Percentiles rank a stretch among this genome's conserved stretches.
These are phyloP conservation scores for Septoria linicola DNA, from an alignment of 2,329 filamentous ascomycete genomes.

Conservation along the genomic window DNA sequence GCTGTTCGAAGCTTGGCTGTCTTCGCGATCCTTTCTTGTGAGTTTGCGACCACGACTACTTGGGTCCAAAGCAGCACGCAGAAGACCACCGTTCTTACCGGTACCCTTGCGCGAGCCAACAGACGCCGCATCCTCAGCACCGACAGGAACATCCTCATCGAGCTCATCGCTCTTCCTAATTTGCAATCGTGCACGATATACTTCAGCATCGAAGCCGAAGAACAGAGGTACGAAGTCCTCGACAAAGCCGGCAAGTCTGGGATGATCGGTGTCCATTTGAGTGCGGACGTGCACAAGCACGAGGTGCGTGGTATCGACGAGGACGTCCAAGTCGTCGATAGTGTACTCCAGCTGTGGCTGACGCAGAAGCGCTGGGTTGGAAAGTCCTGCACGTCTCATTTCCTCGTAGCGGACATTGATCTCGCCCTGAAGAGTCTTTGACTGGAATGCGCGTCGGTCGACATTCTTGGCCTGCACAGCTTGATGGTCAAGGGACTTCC, in stretches of 20 bases:
- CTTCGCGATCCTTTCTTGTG: slow-evolving; percentile 72
- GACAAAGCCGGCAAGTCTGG: slow-evolving; percentile 48
- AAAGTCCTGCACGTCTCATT: slow-evolving; percentile 63
- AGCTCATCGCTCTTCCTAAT: slow-evolving; percentile 61
- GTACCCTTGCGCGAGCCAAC: slow-evolving; percentile 60
- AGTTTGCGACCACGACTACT: slow-evolving; percentile 72
- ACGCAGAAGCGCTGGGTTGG: slow-evolving; percentile 31
- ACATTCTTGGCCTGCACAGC: slow-evolving; percentile 82
- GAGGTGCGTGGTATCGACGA: slow-evolving; percentile 50
- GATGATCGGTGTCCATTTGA: slow-evolving; percentile 44
- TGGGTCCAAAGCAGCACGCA: slow-evolving; percentile 81
- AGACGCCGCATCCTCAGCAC: slow-evolving; percentile 69
- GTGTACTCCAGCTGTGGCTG: slow-evolving; percentile 68
- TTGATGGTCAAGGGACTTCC: slow-evolving; percentile 96
- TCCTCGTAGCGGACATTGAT: slow-evolving; percentile 93
- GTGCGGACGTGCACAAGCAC: slow-evolving; percentile 47
- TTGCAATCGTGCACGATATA: slow-evolving; percentile 59
- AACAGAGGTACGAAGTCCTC: slow-evolving; percentile 52
- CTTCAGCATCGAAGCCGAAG: slow-evolving; percentile 50
- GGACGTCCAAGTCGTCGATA: slow-evolving; percentile 60
- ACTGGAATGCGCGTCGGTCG: slow-evolving; percentile 83
- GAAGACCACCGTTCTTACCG: slow-evolving; percentile 61
- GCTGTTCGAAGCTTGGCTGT: slow-evolving; percentile 72
- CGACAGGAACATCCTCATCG: slow-evolving; percentile 62
- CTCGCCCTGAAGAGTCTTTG: slow-evolving; percentile 84